Evolutionary conservation across 345 rosid genomes (phyloP).

Genomic region (Rhizophora apiculata): DNA sequence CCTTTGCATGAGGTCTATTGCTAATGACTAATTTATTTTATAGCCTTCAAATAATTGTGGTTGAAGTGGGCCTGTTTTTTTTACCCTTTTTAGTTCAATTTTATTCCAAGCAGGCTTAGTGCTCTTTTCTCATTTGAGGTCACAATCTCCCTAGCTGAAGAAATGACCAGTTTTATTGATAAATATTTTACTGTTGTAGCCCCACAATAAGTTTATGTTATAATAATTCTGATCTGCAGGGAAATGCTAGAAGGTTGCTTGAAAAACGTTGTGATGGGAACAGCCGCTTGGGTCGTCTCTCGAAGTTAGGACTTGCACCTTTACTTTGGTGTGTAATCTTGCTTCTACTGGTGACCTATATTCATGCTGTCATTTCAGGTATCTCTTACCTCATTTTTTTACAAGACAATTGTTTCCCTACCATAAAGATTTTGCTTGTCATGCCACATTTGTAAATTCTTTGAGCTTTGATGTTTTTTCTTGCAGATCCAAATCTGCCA

Average conservation of each 20-base stretch:
- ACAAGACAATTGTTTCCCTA: slow-evolving; percentile 15
- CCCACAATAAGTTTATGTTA: neutral
- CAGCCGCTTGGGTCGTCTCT: slow-evolving; percentile 62
- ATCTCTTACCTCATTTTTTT: slow-evolving; percentile 26
- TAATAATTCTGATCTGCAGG: slow-evolving; percentile 45
- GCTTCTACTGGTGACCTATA: slow-evolving; percentile 59
- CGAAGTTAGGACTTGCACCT: slow-evolving; percentile 92
- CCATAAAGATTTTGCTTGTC: neutral
- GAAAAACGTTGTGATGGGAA: slow-evolving; percentile 76
- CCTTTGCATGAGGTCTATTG: neutral
- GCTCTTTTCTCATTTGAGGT: neutral
- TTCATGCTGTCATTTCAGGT: slow-evolving; percentile 75
- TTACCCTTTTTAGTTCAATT: neutral
- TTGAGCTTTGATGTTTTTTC: neutral
- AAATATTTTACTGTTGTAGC: neutral
- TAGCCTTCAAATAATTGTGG: neutral
- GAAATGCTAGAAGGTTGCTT: slow-evolving; percentile 87
- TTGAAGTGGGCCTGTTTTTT: neutral
- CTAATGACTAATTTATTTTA: too few relatives aligned
- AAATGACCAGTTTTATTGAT: neutral
- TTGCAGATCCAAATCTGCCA: slow-evolving; percentile 75
- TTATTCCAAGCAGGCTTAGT: neutral
- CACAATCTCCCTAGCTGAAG: neutral
- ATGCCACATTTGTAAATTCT: neutral
- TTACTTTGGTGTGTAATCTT: slow-evolving; percentile 65